Conservation (phyloP, 495 filamentous ascomycete genomes). For the Tuber aestivum region DNA sequence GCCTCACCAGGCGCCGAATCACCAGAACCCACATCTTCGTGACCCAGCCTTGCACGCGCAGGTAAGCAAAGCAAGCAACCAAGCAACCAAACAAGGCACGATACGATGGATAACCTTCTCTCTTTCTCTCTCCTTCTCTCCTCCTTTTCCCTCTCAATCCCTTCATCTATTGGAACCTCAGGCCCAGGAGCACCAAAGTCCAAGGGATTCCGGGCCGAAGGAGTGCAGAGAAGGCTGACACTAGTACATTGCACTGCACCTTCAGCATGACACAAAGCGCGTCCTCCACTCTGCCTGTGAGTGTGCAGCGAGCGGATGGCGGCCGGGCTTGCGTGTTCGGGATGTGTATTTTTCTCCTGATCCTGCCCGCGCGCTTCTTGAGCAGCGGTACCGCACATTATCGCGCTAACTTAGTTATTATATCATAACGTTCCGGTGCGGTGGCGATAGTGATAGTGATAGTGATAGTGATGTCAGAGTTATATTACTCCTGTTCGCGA, state of each 20-base stretch:
- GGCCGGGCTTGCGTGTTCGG: not conserved
- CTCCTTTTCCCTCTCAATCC: not conserved
- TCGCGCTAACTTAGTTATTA: not conserved
- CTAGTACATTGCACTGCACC: not conserved
- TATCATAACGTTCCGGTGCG: no score
- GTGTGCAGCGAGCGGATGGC: not conserved
- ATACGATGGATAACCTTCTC: not conserved
- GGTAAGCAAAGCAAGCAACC: not conserved
- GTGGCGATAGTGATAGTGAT: accelerated
- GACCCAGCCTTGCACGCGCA: not conserved
- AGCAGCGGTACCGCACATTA: not conserved
- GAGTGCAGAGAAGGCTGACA: not conserved
- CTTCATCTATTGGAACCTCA: not conserved
- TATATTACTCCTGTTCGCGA: not conserved
- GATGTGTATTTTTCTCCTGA: not conserved
- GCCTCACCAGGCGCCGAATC: not conserved
- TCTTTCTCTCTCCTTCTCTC: not conserved
- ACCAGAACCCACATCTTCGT: not conserved
- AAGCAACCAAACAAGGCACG: not conserved
- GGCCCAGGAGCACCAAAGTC: not conserved
- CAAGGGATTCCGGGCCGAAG: not conserved
- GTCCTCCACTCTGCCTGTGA: not conserved
- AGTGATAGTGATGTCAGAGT: accelerated
- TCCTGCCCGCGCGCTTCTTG: not conserved
- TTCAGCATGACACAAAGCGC: not conserved